A percentile compares a stretch with the other conserved stretches of the same genome.
phyloP scores from a whole-genome alignment of 108 stramenopile genomes.

The Parmales sp. region DNA sequence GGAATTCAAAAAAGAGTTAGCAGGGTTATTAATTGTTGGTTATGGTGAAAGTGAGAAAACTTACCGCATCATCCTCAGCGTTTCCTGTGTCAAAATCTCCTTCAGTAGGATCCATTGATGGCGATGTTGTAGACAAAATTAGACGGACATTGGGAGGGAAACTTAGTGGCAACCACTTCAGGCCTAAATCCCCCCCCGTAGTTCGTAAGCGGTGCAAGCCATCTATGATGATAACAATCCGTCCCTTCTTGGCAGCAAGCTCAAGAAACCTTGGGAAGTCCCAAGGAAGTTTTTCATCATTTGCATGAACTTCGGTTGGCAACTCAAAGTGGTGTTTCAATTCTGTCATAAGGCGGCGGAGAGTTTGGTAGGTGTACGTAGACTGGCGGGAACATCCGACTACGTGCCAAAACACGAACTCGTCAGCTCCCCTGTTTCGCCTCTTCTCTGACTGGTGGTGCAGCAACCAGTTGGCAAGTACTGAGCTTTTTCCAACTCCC shows the following conservation, averaged over 20 bases:
- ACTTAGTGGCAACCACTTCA: constrained; percentile 45
- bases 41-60: too few species aligned
- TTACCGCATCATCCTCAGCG: constrained; percentile 9
- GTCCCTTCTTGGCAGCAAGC: constrained; percentile 45
- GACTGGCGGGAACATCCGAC: constrained; percentile 41
- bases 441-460: constrained; percentile 17
- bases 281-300: constrained; percentile 49
- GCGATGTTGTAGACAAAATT: constrained; percentile 42
- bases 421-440: constrained; percentile 16
- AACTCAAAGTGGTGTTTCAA: constrained; percentile 38
- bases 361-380: constrained; percentile 17
- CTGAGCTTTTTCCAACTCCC: constrained; percentile 41
- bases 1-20: too few species aligned
- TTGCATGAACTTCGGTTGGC: constrained; percentile 20
- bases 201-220: constrained; percentile 42
- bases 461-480: constrained; percentile 43
- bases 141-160: constrained; percentile 41
- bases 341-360: constrained; percentile 30
- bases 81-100: background rate
- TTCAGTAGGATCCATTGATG: too few species aligned
- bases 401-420: constrained; percentile 45
- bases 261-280: constrained; percentile 54
- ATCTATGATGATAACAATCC: constrained; percentile 50
- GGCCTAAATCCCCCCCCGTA: constrained; percentile 36
- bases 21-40: too few species aligned